These are phyloP conservation scores for Chloranthus sessilifolius DNA, from an alignment of 164 flowering plant species.

Conservation along the genomic window DNA sequence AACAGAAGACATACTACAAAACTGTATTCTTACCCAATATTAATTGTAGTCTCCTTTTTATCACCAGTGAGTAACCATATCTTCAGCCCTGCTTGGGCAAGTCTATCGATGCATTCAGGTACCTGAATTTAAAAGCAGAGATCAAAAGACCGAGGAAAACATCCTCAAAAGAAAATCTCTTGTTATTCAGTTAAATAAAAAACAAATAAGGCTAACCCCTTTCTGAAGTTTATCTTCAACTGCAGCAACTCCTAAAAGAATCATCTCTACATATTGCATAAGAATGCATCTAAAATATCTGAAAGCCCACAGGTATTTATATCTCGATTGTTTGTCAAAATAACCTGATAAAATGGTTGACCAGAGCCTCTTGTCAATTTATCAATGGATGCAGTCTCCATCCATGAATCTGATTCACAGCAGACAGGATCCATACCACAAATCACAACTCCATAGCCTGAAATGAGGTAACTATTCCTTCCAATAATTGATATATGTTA, in stretches of 20 bases:
- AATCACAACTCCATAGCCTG: slow-evolving; percentile 82
- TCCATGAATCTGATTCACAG: slow-evolving; percentile 89
- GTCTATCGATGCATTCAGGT: slow-evolving; percentile 62
- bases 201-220: slow-evolving; percentile 38
- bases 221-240: slow-evolving; percentile 65
- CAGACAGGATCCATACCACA: slow-evolving; percentile 99
- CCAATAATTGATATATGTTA: too few species aligned
- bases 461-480: too few species aligned
- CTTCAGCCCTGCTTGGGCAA: slow-evolving; percentile 63
- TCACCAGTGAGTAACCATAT: slow-evolving; percentile 69
- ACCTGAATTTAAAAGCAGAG: slow-evolving; percentile 29
- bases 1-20: not conserved
- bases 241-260: slow-evolving; percentile 51
- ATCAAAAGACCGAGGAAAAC: not conserved
- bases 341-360: slow-evolving; percentile 99
- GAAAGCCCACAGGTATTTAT: too few species aligned
- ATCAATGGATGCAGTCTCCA: slow-evolving; percentile 69
- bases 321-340: not conserved
- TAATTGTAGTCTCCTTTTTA: slow-evolving; percentile 62
- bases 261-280: too few species aligned
- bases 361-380: slow-evolving; percentile 65
- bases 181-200: not conserved
- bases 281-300: too few species aligned
- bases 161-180: not conserved
- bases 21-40: slow-evolving; percentile 40